Evolutionary conservation across 2,329 filamentous ascomycete genomes (phyloP).

Genomic region (Chalara sp.): DNA sequence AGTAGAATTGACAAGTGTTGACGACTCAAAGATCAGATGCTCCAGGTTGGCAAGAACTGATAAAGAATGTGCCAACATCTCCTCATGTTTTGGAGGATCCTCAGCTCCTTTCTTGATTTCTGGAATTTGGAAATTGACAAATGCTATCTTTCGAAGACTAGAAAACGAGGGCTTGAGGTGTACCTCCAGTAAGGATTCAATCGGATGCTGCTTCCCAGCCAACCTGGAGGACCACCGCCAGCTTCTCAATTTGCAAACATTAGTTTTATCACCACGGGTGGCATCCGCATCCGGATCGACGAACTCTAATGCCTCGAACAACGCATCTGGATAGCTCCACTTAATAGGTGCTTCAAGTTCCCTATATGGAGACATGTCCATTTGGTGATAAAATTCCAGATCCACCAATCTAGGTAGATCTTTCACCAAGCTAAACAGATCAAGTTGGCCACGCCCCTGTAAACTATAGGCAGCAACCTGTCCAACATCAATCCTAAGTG

Average conservation of each 20-base stretch:
- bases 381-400: conserved; percentile 64
- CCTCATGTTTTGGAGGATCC: conserved; percentile 31
- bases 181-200: conserved; percentile 42
- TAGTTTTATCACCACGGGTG: conserved; percentile 21
- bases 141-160: conserved; percentile 46
- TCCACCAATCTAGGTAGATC: conserved; percentile 60
- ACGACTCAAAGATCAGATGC: conserved; percentile 68
- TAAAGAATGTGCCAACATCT: conserved; percentile 34
- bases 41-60: conserved; percentile 55
- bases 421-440: conserved; percentile 51
- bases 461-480: conserved; percentile 47
- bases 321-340: conserved; percentile 61
- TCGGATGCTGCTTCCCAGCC: conserved; percentile 36
- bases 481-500: conserved; percentile 25
- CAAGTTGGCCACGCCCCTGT: conserved; percentile 44
- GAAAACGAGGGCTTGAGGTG: conserved; percentile 53
- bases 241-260: conserved; percentile 34
- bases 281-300: conserved; percentile 37
- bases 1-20: conserved; percentile 60
- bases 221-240: conserved; percentile 58
- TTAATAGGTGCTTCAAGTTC: conserved; percentile 47
- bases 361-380: conserved; percentile 62
- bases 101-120: conserved; percentile 29
- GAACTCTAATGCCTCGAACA: conserved; percentile 59
- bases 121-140: conserved; percentile 58